Conservation (phyloP, 2,329 filamentous ascomycete species). For the Colletotrichum sp. region DNA sequence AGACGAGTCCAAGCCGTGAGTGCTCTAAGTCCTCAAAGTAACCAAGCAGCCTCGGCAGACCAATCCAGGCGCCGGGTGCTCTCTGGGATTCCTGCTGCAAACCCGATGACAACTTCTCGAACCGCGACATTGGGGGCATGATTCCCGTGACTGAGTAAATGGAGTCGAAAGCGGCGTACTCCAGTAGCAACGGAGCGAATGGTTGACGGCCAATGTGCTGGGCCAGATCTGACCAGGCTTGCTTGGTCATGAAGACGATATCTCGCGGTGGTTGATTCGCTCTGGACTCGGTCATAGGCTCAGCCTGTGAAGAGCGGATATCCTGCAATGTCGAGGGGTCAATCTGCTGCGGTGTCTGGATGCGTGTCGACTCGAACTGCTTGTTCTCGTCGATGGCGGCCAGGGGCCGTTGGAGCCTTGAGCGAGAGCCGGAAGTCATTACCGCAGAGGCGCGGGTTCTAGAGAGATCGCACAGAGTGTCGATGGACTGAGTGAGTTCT, state of each 20-base stretch:
- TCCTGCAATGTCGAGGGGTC: constrained; percentile 58
- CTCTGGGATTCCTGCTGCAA: constrained; percentile 60
- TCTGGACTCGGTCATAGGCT: constrained; percentile 30
- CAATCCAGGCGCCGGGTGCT: constrained; percentile 61
- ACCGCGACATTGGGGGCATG: constrained; percentile 67
- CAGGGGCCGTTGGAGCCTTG: constrained; percentile 40
- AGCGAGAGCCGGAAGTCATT: constrained; percentile 33
- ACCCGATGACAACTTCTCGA: constrained; percentile 66
- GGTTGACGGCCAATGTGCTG: constrained; percentile 46
- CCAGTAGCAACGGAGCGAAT: constrained; percentile 67
- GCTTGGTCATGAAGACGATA: constrained; percentile 55
- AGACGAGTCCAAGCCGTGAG: constrained; percentile 76
- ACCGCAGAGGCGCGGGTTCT: constrained; percentile 61
- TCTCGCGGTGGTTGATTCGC: constrained; percentile 40
- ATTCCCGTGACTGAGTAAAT: constrained; percentile 68
- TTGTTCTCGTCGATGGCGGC: constrained; percentile 49
- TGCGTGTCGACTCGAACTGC: constrained; percentile 63
- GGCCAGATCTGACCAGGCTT: constrained; percentile 54
- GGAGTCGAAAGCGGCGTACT: constrained; percentile 71
- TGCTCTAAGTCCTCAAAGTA: constrained; percentile 78
- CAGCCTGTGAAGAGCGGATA: constrained; percentile 45
- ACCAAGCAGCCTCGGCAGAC: constrained; percentile 65
- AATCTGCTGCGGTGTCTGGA: constrained; percentile 66
- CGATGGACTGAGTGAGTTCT: constrained; percentile 78
- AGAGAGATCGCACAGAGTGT: constrained; percentile 80